Conservation (phyloP, 768 basidiomycete genomes). For the Mycena epipterygia region DNA sequence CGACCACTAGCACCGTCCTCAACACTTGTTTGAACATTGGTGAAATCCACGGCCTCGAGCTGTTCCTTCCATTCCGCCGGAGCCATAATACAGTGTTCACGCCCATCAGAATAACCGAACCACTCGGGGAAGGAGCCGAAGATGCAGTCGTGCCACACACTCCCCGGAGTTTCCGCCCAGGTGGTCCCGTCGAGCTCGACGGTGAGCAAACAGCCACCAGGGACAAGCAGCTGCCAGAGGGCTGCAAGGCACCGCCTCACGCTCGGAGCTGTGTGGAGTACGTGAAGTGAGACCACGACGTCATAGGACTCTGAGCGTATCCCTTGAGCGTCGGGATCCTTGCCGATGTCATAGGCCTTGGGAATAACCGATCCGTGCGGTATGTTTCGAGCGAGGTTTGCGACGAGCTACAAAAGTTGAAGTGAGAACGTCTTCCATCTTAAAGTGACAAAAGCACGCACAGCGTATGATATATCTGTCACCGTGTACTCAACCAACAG, state of each 20-base stretch:
- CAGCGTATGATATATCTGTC: constrained; percentile 20
- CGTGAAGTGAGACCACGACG: constrained; percentile 12
- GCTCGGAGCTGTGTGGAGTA: constrained; percentile 10
- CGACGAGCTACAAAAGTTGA: neutral
- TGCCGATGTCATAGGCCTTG: constrained; percentile 16
- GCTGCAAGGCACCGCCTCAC: neutral
- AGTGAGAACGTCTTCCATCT: neutral
- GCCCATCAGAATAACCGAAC: constrained; percentile 14
- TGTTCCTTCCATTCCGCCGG: constrained; percentile 3
- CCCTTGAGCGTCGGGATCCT: constrained; percentile 3
- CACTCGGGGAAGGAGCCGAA: constrained; percentile 22
- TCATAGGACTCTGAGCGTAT: neutral
- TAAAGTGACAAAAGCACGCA: neutral
- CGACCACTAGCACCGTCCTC: neutral
- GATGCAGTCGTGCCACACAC: constrained; percentile 17
- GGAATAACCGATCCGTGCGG: neutral
- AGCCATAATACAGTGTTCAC: constrained; percentile 16
- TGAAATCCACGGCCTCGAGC: neutral
- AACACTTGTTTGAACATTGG: neutral
- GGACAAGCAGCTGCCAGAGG: constrained; percentile 1
- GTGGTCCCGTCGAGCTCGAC: constrained; percentile 16
- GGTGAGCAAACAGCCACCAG: constrained; percentile 13
- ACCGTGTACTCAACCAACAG: constrained; percentile 21
- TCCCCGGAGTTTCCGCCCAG: neutral
- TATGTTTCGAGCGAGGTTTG: constrained; percentile 6